Conservation (phyloP, 805 yeast species). For the Yamadazyma olivae region DNA sequence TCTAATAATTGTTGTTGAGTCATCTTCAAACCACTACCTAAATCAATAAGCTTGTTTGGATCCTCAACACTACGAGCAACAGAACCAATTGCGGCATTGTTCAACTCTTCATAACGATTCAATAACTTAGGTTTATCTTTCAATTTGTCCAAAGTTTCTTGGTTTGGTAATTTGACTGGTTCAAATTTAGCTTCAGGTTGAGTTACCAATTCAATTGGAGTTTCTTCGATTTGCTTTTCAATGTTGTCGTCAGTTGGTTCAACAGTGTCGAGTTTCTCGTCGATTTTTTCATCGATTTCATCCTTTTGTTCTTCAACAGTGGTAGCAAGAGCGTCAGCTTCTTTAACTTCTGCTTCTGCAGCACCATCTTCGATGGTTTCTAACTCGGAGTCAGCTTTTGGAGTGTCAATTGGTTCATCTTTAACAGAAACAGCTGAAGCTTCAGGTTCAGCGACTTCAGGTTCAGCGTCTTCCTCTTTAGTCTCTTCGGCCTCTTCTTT, state of each 20-base stretch:
- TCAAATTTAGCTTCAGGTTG: constrained; percentile 31
- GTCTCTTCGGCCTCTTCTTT: constrained; percentile 11
- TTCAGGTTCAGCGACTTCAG: constrained; percentile 11
- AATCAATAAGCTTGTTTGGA: constrained; percentile 46
- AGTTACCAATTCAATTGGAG: constrained; percentile 32
- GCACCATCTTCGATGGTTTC: constrained; percentile 8
- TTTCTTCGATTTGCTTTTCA: constrained; percentile 22
- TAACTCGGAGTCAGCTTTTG: constrained; percentile 12
- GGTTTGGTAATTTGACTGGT: constrained; percentile 35
- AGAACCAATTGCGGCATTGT: constrained; percentile 45
- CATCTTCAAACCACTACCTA: constrained; percentile 53
- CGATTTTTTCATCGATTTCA: constrained; percentile 12
- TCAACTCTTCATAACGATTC: constrained; percentile 47
- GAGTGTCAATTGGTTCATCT: constrained; percentile 7
- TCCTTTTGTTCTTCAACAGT: constrained; percentile 20
- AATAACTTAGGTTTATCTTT: constrained; percentile 49
- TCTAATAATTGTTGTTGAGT: constrained; percentile 55
- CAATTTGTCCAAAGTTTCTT: constrained; percentile 33
- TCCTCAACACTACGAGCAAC: constrained; percentile 44
- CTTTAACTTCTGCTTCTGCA: constrained; percentile 7
- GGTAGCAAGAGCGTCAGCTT: constrained; percentile 4
- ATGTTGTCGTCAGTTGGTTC: constrained; percentile 25
- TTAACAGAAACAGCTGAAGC: constrained; percentile 6
- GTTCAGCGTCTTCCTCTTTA: constrained; percentile 13
- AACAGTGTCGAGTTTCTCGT: constrained; percentile 9